phyloP scores from a whole-genome alignment of 2,329 filamentous ascomycete species.

The Colletotrichum lindemuthianum region DNA sequence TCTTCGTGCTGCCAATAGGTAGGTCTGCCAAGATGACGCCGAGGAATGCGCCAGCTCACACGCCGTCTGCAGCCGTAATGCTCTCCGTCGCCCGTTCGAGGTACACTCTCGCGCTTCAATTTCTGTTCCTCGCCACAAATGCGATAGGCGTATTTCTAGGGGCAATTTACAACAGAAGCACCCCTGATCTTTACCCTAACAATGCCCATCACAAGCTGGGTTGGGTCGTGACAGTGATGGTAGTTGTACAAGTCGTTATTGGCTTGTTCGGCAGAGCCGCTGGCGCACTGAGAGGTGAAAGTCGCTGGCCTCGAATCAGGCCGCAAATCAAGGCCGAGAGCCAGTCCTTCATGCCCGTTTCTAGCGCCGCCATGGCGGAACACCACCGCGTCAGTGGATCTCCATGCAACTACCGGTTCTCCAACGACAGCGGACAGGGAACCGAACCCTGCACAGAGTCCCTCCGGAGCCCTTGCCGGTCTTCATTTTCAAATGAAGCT shows the following conservation, averaged over 20 bases:
- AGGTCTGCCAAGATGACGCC: constrained; percentile 47
- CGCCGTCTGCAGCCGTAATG: constrained; percentile 73
- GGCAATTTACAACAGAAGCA: constrained; percentile 80
- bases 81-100: constrained; percentile 84
- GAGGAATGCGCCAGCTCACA: constrained; percentile 16
- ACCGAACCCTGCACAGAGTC: constrained; percentile 77
- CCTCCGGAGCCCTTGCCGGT: constrained; percentile 71
- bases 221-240: constrained; percentile 82
- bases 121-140: constrained; percentile 73
- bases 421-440: constrained; percentile 78
- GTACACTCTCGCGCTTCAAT: constrained; percentile 75
- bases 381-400: constrained; percentile 52
- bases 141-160: constrained; percentile 71
- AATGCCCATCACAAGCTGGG: constrained; percentile 91
- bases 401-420: constrained; percentile 61
- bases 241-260: constrained; percentile 75
- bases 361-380: constrained; percentile 63
- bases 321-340: constrained; percentile 53
- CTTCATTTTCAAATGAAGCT: constrained; percentile 64
- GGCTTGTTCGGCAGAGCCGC: constrained; percentile 71
- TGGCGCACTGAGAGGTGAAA: constrained; percentile 41
- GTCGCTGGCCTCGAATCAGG: not conserved
- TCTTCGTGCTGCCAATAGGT: constrained; percentile 78
- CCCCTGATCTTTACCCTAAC: constrained; percentile 85
- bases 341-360: constrained; percentile 70